Percentiles rank a stretch among this genome's conserved stretches.
phyloP scores from a whole-genome alignment of 495 filamentous ascomycete species.

The Aspergillus olivimuriae region DNA sequence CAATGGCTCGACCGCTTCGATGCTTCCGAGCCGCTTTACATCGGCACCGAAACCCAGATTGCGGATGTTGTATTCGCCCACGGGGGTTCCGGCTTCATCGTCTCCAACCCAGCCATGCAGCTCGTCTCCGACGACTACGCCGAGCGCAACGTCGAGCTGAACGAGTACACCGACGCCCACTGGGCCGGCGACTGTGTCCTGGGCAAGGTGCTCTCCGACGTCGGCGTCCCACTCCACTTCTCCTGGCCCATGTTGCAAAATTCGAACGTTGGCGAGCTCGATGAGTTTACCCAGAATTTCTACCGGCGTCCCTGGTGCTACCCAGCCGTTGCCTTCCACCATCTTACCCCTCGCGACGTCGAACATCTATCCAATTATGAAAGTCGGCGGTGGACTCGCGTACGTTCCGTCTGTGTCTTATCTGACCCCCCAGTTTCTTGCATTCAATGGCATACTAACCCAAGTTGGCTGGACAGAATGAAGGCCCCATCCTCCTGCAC shows the following conservation, averaged over 20 bases:
- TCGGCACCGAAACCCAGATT: constrained; percentile 54
- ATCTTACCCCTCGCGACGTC: constrained; percentile 34
- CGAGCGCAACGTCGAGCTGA: constrained; percentile 41
- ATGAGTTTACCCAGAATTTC: constrained; percentile 34
- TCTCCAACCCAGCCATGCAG: constrained; percentile 51
- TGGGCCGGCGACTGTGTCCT: constrained; percentile 69
- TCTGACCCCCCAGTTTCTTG: no score
- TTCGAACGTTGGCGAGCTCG: constrained; percentile 37
- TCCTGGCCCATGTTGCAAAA: constrained; percentile 49
- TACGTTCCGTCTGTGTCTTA: constrained; percentile 3
- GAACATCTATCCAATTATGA: constrained; percentile 37
- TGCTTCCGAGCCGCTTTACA: constrained; percentile 44
- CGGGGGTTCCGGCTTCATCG: constrained; percentile 60
- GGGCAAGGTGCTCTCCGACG: constrained; percentile 50
- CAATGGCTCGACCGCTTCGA: constrained; percentile 50
- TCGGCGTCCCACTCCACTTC: constrained; percentile 41
- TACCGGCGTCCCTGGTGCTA: constrained; percentile 49
- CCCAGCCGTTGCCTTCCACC: constrained; percentile 50
- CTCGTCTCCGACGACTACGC: constrained; percentile 38
- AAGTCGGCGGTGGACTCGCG: constrained; percentile 30
- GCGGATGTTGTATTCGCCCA: constrained; percentile 55
- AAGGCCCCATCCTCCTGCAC: constrained; percentile 34
- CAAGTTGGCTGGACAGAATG: constrained; percentile 17
- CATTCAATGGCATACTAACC: constrained; percentile 3
- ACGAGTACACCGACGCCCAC: constrained; percentile 46